Conservation (phyloP, 2,329 filamentous ascomycete species). For the Orbilia brochopaga region DNA sequence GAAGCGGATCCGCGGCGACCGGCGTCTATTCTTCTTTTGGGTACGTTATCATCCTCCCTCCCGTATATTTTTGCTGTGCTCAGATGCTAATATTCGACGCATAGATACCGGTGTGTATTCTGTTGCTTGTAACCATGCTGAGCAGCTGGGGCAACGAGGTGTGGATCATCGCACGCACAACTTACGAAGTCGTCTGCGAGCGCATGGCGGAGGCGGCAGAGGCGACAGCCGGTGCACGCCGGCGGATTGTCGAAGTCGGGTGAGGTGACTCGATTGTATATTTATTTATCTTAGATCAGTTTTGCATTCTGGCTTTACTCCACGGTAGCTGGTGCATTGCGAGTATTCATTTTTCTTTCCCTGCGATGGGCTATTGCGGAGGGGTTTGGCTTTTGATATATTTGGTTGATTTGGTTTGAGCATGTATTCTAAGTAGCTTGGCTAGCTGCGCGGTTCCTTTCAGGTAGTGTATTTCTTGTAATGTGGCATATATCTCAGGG, state of each 20-base stretch:
- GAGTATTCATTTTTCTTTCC: constrained; percentile 1
- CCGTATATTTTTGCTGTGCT: background rate
- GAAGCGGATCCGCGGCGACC: constrained; percentile 69
- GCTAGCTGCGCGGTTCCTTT: too few relatives aligned
- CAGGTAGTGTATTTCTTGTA: too few relatives aligned
- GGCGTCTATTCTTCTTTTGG: constrained; percentile 73
- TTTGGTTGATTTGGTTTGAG: too few relatives aligned
- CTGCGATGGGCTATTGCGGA: background rate
- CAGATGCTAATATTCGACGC: constrained; percentile 25
- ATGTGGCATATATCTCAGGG: too few relatives aligned
- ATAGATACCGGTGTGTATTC: constrained; percentile 58
- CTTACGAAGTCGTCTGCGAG: constrained; percentile 47
- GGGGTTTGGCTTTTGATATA: too few relatives aligned
- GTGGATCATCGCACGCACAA: constrained; percentile 42
- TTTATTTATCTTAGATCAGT: background rate
- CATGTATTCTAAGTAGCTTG: too few relatives aligned
- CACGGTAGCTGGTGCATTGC: background rate
- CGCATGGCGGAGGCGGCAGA: constrained; percentile 47
- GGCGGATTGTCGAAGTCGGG: constrained; percentile 40
- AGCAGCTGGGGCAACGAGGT: constrained; percentile 56
- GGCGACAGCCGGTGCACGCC: constrained; percentile 30
- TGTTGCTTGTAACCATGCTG: constrained; percentile 58
- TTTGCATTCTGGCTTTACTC: constrained; percentile 6
- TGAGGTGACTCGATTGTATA: background rate
- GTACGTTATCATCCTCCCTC: constrained; percentile 62